These are phyloP conservation scores for Gomphus sp. DNA, from an alignment of 1,284 basidiomycete species.

Conservation along the genomic window DNA sequence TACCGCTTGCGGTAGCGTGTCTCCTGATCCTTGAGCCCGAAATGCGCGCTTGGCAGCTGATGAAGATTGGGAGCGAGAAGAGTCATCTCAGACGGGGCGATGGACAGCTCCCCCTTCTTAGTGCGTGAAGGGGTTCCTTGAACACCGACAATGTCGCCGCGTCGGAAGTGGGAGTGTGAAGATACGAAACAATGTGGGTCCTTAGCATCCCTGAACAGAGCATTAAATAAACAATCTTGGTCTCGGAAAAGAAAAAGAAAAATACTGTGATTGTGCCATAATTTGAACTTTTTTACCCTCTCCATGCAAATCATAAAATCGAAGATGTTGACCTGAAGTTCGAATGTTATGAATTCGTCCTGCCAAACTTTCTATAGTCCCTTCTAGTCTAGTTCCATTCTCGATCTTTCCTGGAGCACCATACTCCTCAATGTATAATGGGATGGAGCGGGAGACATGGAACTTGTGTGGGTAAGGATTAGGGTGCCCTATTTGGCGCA, in stretches of 20 bases:
- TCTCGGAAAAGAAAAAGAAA: neutral
- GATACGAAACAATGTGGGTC: conserved; percentile 64
- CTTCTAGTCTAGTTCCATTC: conserved; percentile 51
- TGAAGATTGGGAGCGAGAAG: conserved; percentile 96
- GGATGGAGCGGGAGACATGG: conserved; percentile 76
- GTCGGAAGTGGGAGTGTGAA: conserved; percentile 82
- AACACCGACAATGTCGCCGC: conserved; percentile 95
- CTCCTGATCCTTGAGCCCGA: conserved; percentile 93
- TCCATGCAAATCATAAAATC: conserved; percentile 92
- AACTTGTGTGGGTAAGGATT: conserved; percentile 99
- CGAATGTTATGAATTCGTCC: conserved; percentile 92
- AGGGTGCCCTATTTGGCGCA: conserved; percentile 79
- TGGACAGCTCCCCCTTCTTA: conserved; percentile 93
- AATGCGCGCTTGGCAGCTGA: conserved; percentile 86
- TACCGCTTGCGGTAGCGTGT: conserved; percentile 98
- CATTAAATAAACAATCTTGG: neutral
- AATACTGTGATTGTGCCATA: conserved; percentile 82
- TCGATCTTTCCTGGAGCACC: conserved; percentile 63
- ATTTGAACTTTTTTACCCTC: conserved; percentile 95
- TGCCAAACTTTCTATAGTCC: conserved; percentile 54
- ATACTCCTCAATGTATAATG: conserved; percentile 71
- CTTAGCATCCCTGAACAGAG: conserved; percentile 49
- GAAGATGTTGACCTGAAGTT: conserved; percentile 73
- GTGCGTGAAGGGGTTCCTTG: conserved; percentile 85
- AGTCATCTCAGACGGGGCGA: conserved; percentile 73